Conservation (phyloP, 352 stramenopile genomes). For the Phytophthora constricta region DNA sequence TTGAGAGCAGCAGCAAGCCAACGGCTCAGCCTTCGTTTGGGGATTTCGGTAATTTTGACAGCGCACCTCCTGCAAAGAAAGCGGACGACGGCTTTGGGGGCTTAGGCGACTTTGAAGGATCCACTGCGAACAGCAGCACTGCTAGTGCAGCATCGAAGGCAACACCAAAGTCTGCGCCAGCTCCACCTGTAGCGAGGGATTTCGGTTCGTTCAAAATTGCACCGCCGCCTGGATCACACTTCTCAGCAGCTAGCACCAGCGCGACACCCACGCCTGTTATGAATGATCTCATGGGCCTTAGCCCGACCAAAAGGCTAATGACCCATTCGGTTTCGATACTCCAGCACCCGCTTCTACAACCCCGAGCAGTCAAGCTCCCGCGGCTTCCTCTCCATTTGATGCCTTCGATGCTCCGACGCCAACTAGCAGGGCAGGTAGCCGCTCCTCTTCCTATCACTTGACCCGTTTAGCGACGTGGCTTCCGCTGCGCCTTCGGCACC, state of each 20-base stretch:
- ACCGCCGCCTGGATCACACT: slow-evolving; percentile 57
- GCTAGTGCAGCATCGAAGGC: slow-evolving; percentile 31
- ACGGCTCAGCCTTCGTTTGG: slow-evolving; percentile 32
- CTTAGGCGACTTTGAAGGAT: slow-evolving; percentile 66
- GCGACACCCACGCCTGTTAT: slow-evolving; percentile 17
- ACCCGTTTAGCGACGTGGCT: slow-evolving; percentile 45
- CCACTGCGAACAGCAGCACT: slow-evolving; percentile 17
- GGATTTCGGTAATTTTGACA: slow-evolving; percentile 65
- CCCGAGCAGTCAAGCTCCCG: slow-evolving; percentile 15
- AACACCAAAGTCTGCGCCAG: slow-evolving; percentile 37
- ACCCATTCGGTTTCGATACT: slow-evolving; percentile 67
- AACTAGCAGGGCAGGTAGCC: slow-evolving; percentile 22
- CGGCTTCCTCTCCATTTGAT: slow-evolving; percentile 47
- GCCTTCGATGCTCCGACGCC: slow-evolving; percentile 43
- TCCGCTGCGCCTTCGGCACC: slow-evolving; percentile 19
- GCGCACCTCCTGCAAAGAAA: slow-evolving; percentile 28
- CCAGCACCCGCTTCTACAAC: slow-evolving; percentile 29
- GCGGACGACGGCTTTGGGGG: slow-evolving; percentile 39
- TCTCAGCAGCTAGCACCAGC: slow-evolving; percentile 40
- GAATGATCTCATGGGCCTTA: slow-evolving; percentile 79
- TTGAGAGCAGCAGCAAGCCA: slow-evolving; percentile 52
- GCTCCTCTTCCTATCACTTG: slow-evolving; percentile 35
- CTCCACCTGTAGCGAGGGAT: slow-evolving; percentile 22
- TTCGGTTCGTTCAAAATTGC: slow-evolving; percentile 80
- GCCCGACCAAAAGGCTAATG: slow-evolving; percentile 46